A percentile compares a stretch with the other conserved stretches of the same genome.
phyloP scores from a whole-genome alignment of 371 early-diverging fungal genomes.

The Mucor lusitanicus region DNA sequence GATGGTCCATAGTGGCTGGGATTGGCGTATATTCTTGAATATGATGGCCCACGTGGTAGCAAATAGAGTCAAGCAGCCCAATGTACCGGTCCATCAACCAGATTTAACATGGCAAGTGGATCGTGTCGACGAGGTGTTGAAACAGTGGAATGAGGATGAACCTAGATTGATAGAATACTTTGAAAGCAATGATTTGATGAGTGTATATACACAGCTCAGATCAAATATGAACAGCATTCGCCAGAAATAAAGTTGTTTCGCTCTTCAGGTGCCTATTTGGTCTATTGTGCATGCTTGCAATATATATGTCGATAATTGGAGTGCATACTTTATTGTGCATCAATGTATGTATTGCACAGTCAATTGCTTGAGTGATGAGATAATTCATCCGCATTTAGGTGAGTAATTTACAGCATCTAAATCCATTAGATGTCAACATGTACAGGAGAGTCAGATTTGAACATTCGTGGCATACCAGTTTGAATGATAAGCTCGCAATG shows the following conservation, averaged over 20 bases:
- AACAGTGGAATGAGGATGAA: conserved; percentile 14
- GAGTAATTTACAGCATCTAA: no score
- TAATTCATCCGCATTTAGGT: no score
- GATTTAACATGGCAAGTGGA: conserved; percentile 10
- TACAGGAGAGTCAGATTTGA: no score
- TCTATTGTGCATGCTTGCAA: no score
- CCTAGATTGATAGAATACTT: conserved; percentile 6
- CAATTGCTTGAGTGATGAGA: no score
- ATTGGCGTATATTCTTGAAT: conserved; percentile 43
- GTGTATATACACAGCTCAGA: background rate
- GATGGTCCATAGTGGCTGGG: conserved; percentile 62
- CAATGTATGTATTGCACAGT: no score
- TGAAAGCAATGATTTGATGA: background rate
- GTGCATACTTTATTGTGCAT: no score
- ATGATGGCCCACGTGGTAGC: conserved; percentile 9
- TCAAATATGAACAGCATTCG: background rate
- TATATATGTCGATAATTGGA: no score
- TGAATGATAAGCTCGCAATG: no score
- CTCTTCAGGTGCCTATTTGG: no score
- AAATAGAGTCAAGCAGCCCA: background rate
- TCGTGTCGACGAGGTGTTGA: conserved; percentile 5
- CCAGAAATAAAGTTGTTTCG: background rate
- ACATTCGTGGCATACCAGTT: no score
- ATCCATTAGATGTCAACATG: no score
- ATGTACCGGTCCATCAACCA: conserved; percentile 10